Evolutionary conservation across 176 grass and related monocot genomes (phyloP), one percentile per base, ranked within the genome.

Genomic region (Rhynchospora breviuscula): DNA sequence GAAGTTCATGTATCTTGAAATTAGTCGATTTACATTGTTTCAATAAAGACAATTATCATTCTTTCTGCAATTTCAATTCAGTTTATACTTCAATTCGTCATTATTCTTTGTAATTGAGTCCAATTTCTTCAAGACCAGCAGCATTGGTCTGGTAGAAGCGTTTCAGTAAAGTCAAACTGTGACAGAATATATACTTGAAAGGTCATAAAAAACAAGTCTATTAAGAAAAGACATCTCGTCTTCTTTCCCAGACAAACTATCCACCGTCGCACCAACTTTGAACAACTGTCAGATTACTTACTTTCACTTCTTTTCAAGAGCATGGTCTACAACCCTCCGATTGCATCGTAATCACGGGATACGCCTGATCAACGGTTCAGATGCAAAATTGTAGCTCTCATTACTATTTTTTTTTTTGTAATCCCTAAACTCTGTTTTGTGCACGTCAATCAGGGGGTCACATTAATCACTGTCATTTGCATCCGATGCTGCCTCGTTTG

Each of bases 401-500:
- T 74, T 74, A 13, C 15, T 8, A 2, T 46, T 18, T 82, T 10
- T 73, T 65, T 63, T 0, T 67, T 12, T 10, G 3, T 63, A 4
- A 22, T 7, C 0, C 17, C 6, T 47, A 10, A 63, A 21, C 15
- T 63, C 17, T 53, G 80, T 67, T 82, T 67, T 22, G 43, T 82
- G 61, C 43, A 65, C 59, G 80, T 82, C 80, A 82, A 82, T 82
- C 80, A 82, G 19, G 60, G 79, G 43, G 61, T 82, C 80, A n/a
- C 21, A 82, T 82, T 61, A 67, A 67, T 53, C 21, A 47, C n/a
- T 82, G 62, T 46, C 46, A 65, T n/a, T 26, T 18, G 56, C 79
- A 64, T 65, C 49, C 18, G 17, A 46, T 81, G 59, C 59, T 40
- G 35, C 35, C 35, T 40, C 35, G 2, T 40, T 40, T 40, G 26